These are phyloP conservation scores for Phialemoniopsis sp. DNA, from an alignment of 2,329 filamentous ascomycete species.

Conservation along the genomic window DNA sequence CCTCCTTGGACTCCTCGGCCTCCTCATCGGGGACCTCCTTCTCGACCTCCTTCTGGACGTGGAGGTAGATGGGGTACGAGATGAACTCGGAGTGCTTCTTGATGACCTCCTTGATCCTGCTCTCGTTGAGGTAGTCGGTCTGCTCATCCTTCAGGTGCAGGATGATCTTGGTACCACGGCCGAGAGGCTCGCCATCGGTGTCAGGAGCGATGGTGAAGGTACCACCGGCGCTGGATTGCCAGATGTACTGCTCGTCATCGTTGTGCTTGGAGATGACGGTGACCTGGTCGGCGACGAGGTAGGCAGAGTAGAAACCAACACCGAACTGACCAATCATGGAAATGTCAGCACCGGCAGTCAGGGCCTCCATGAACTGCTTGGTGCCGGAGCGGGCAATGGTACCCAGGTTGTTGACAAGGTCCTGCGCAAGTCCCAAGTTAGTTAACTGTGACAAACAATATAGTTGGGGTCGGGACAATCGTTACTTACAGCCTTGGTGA, in stretches of 20 bases:
- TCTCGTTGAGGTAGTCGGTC: constrained; percentile 96
- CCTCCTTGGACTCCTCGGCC: constrained; percentile 65
- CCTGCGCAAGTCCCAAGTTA: no score
- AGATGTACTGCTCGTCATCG: constrained; percentile 99
- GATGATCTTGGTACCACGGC: constrained; percentile 96
- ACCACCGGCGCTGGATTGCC: constrained; percentile 96
- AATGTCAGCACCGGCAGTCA: constrained; percentile 96
- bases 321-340: constrained; percentile 99
- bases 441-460: no score
- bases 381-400: constrained; percentile 98
- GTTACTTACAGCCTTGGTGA: constrained; percentile 95
- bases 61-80: constrained; percentile 99
- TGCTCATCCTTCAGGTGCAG: constrained; percentile 99
- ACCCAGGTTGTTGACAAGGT: constrained; percentile 99
- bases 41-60: constrained; percentile 99
- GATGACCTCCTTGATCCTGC: constrained; percentile 99
- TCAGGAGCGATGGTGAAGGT: constrained; percentile 93
- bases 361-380: constrained; percentile 99
- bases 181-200: constrained; percentile 84
- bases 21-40: constrained; percentile 98
- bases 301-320: constrained; percentile 99
- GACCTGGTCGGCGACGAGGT: constrained; percentile 96
- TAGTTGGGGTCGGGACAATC: constrained; percentile 28
- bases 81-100: constrained; percentile 99
- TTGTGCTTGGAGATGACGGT: constrained; percentile 98